phyloP scores from a whole-genome alignment of 257 asterid species.

The Solanum virginianum region DNA sequence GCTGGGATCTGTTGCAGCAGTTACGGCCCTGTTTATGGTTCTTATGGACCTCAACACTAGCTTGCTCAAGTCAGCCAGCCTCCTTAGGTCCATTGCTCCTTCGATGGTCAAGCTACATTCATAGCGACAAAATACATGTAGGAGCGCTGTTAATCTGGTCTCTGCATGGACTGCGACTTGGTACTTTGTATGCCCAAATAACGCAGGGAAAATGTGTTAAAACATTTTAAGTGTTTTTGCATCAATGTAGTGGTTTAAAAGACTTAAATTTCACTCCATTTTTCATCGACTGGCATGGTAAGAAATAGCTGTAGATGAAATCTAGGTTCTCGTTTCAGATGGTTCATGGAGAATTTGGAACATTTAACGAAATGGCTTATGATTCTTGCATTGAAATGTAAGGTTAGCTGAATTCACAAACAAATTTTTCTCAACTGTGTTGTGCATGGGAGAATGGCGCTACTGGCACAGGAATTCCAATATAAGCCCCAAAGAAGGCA shows the following conservation, averaged over 20 bases:
- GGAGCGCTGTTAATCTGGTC: neutral
- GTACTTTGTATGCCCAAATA: neutral
- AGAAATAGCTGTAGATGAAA: neutral
- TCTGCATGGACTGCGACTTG: neutral
- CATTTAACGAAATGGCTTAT: neutral
- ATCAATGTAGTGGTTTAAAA: neutral
- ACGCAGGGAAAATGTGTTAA: neutral
- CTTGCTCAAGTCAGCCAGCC: neutral
- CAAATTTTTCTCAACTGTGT: neutral
- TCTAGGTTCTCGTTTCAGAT: neutral
- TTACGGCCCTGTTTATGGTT: constrained; percentile 19
- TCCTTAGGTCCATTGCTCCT: neutral
- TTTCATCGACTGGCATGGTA: neutral
- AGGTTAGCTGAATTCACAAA: neutral
- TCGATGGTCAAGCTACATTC: neutral
- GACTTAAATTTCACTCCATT: neutral
- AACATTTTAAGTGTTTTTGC: neutral
- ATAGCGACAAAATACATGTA: neutral
- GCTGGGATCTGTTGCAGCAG: constrained; percentile 37
- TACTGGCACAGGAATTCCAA: neutral
- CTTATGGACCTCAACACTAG: neutral
- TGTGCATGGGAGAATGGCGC: neutral
- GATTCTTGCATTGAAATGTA: neutral
- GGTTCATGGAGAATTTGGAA: neutral
- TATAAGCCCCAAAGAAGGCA: neutral